Evolutionary conservation across 306 rosid genomes (phyloP), one percentile per base, ranked within the genome.

Genomic region (Cyclanthera cordifolia): DNA sequence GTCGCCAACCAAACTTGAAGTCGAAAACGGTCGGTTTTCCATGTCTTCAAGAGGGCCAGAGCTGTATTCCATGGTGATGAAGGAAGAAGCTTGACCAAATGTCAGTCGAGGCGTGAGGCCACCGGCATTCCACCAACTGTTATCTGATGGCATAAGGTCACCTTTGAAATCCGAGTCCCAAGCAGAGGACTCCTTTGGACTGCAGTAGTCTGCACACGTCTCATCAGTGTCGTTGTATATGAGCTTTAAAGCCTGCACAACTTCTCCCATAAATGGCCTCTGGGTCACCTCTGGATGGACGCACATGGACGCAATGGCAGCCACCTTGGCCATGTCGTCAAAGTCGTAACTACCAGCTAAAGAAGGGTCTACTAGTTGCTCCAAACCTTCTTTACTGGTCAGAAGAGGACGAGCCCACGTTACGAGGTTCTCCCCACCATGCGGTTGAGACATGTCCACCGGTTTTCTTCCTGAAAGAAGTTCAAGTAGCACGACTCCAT

Each of bases 211-310:
- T 68, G 95, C 97, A 19, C 95, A 72, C 2, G 83, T 82, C 85
- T 88, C 98, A 6, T 83, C 86, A 0, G 75, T 72, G 81, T 92
- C 90, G 3, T 89, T 87, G 84, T 83, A 89, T 79, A 92, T 85
- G 64, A 85, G 87, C 84, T 92, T 92, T 30, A 92, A 85, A 69
- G 98, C 98, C 81, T 92, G 98, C 79, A 92, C 98, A 45, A 92
- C 98, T 79, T 92, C 98, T 65, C 98, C 98, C 98, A 92, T 92
- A 47, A 89, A 92, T 67, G 98, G 98, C 75, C 98, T 83, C 51
- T 79, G 83, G 69, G 84, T 76, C 79, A 89, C 98, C 78, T 92
- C 98, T 0, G 79, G 81, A 70, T 86, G 86, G 27, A 89, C 98
- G n/a, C 98, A 92, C 95, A 84, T 83, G 51, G 93, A 92, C 80